Conservation (phyloP, 225 moss, liverwort and hornwort species). For the Marchantia polymorpha region DNA sequence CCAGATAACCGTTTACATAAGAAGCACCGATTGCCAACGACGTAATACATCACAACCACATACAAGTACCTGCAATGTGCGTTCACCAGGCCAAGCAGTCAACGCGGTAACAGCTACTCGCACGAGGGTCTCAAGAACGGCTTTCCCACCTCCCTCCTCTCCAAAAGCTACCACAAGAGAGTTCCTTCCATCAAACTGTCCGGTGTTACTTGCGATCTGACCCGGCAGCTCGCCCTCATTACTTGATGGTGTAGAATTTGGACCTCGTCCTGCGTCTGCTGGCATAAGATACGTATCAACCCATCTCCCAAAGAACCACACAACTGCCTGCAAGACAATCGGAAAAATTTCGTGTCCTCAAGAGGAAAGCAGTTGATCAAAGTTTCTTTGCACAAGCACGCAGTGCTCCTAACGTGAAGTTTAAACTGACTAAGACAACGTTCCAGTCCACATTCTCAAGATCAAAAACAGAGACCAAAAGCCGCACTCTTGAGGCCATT, state of each 20-base stretch:
- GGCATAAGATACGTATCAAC: constrained; percentile 99
- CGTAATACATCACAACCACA: background rate
- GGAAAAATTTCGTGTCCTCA: constrained; percentile 17
- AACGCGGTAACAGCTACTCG: constrained; percentile 81
- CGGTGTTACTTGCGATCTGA: constrained; percentile 68
- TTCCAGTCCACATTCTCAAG: background rate
- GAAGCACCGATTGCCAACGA: background rate
- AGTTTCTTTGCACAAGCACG: background rate
- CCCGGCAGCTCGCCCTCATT: constrained; percentile 81
- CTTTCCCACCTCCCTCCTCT: constrained; percentile 96
- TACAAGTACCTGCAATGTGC: constrained; percentile 70
- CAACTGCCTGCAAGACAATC: constrained; percentile 71
- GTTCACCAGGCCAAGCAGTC: constrained; percentile 96
- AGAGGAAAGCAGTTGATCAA: background rate
- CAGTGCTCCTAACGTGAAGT: background rate
- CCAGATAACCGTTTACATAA: too few species aligned
- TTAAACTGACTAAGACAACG: background rate
- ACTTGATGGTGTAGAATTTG: constrained; percentile 97
- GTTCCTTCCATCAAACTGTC: constrained; percentile 64
- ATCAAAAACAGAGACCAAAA: background rate
- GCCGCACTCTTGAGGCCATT: background rate
- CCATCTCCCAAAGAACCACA: constrained; percentile 99
- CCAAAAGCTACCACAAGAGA: constrained; percentile 88
- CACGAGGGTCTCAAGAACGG: constrained; percentile 80
- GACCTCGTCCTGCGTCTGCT: constrained; percentile 98